These are phyloP conservation scores for Apiospora hydei DNA, from an alignment of 2,329 filamentous ascomycete species.

Conservation along the genomic window DNA sequence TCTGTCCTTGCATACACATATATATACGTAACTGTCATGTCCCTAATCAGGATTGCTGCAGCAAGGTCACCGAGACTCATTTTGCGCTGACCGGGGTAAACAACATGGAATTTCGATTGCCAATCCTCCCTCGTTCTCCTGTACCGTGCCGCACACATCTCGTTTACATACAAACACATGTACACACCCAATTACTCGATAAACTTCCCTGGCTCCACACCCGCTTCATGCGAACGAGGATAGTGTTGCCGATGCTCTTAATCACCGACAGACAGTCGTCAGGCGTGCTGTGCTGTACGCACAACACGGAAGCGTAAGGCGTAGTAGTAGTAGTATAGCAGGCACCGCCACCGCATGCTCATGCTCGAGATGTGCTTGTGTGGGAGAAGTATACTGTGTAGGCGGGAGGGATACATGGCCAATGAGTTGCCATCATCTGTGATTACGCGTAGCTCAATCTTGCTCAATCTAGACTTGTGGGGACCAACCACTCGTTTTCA, in stretches of 20 bases:
- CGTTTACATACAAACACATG: not conserved
- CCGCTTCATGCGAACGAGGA: constrained; percentile 1
- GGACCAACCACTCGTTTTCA: constrained; percentile 11
- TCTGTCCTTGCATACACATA: not conserved
- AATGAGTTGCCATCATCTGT: constrained; percentile 11
- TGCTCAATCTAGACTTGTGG: constrained; percentile 18
- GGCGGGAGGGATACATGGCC: not conserved
- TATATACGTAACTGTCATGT: not conserved
- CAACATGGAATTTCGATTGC: not conserved
- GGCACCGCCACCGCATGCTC: not conserved
- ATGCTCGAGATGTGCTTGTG: not conserved
- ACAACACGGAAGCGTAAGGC: constrained; percentile 1
- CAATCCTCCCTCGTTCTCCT: not conserved
- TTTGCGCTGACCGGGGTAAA: not conserved
- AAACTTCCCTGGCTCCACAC: not conserved
- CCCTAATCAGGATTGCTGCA: not conserved
- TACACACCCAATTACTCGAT: not conserved
- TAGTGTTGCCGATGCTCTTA: not conserved
- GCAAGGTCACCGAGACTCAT: not conserved
- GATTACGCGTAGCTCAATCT: constrained; percentile 22
- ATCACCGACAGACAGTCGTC: not conserved
- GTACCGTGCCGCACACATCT: not conserved
- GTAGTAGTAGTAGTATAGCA: not conserved
- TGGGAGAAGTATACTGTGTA: not conserved
- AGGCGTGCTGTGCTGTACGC: not conserved